phyloP scores from a whole-genome alignment of 73 alveolate species.

The Urostyla sp. region DNA sequence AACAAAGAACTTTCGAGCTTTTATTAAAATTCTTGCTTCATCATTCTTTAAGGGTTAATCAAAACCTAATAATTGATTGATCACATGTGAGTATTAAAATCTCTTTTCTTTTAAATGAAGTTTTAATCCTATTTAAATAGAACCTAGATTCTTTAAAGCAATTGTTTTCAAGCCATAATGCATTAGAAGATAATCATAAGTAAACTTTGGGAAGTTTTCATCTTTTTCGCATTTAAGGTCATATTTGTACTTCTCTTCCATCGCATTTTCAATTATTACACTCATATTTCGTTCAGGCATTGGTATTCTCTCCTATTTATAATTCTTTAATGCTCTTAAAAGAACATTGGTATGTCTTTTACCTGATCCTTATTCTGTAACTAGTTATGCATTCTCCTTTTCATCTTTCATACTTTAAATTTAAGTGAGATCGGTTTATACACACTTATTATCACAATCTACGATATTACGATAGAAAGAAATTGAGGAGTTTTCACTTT shows the following conservation, averaged over 20 bases:
- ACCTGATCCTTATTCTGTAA: neutral
- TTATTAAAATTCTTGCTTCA: slow-evolving; percentile 4
- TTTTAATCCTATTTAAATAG: slow-evolving; percentile 42
- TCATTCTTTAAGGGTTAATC: slow-evolving; percentile 43
- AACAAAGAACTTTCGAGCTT: slow-evolving; percentile 36
- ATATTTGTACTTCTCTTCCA: slow-evolving; percentile 57
- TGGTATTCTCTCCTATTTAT: slow-evolving; percentile 18
- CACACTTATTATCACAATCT: too few species aligned
- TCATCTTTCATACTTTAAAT: neutral
- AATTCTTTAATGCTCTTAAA: slow-evolving; percentile 8
- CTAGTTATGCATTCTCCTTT: neutral
- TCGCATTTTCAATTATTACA: slow-evolving; percentile 25
- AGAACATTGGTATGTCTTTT: slow-evolving; percentile 8
- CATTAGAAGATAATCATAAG: slow-evolving; percentile 50
- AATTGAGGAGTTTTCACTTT: neutral
- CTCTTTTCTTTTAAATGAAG: slow-evolving; percentile 1
- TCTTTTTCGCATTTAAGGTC: slow-evolving; percentile 37
- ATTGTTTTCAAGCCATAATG: slow-evolving; percentile 57
- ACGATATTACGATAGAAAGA: neutral
- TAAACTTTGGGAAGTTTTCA: slow-evolving; percentile 49
- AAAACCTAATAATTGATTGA: slow-evolving; percentile 29
- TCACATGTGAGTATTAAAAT: slow-evolving; percentile 3
- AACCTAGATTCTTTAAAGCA: slow-evolving; percentile 45
- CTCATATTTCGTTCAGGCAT: slow-evolving; percentile 29
- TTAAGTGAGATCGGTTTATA: neutral